A percentile compares a stretch with the other conserved stretches of the same genome.
phyloP scores from a whole-genome alignment of 2,329 filamentous ascomycete genomes.

The Orbilia oligospora region DNA sequence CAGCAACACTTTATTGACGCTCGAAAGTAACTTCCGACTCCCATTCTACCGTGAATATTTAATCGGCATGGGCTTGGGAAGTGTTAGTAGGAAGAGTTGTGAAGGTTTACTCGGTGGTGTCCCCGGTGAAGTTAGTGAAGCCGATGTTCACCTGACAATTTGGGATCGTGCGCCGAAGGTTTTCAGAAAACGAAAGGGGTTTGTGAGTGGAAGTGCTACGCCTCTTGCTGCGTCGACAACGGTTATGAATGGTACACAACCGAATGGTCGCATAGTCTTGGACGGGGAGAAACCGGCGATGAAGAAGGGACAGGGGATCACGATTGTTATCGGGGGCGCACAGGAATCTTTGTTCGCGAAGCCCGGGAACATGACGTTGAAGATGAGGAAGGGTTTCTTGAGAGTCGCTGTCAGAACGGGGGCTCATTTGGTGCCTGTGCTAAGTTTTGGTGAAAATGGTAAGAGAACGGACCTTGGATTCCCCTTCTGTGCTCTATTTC shows the following conservation, averaged over 20 bases:
- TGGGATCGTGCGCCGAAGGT: conserved; percentile 55
- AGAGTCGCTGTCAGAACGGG: conserved; percentile 92
- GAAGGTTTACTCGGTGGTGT: conserved; percentile 83
- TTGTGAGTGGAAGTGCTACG: conserved; percentile 40
- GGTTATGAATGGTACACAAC: neutral
- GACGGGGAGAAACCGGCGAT: conserved; percentile 86
- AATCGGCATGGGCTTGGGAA: conserved; percentile 87
- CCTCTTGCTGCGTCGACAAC: conserved; percentile 37
- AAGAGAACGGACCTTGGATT: neutral
- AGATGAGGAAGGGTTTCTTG: conserved; percentile 87
- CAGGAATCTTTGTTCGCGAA: conserved; percentile 91
- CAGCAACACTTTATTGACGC: conserved; percentile 90
- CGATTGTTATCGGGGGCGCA: conserved; percentile 93
- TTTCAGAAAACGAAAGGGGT: conserved; percentile 40
- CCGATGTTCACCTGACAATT: conserved; percentile 48
- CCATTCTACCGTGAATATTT: conserved; percentile 95
- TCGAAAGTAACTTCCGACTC: conserved; percentile 96
- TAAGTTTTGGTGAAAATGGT: conserved; percentile 96
- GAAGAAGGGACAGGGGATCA: conserved; percentile 72
- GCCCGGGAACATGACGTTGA: conserved; percentile 81
- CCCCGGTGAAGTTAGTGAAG: conserved; percentile 54
- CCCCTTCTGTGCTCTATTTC: neutral
- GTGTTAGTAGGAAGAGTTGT: conserved; percentile 91
- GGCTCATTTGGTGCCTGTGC: conserved; percentile 92
- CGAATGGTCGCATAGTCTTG: conserved; percentile 4